Percentiles rank a stretch among this genome's conserved stretches.
These are phyloP conservation scores for Mycocentrospora acerina DNA, from an alignment of 2,329 filamentous ascomycete genomes.

Conservation along the genomic window DNA sequence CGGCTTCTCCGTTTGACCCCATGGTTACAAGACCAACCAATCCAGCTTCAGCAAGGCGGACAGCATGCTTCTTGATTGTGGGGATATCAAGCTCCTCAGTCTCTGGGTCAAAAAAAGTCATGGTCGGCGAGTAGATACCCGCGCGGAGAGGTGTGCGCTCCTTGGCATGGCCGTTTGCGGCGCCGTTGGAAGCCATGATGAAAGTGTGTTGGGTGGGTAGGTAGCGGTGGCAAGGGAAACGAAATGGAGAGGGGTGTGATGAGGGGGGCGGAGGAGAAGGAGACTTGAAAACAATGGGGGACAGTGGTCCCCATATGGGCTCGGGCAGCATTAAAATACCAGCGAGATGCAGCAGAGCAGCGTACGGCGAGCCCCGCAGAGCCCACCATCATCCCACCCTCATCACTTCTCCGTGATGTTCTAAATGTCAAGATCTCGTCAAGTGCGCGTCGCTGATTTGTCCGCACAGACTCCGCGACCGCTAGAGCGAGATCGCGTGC, in stretches of 20 bases:
- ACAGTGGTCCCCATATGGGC: slow-evolving; percentile 15
- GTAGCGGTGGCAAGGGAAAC: slow-evolving; percentile 9
- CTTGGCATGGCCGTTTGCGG: slow-evolving; percentile 36
- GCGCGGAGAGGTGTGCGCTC: slow-evolving; percentile 65
- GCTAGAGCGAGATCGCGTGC: slow-evolving; percentile 24
- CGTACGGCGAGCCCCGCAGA: slow-evolving; percentile 32
- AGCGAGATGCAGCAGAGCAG: slow-evolving; percentile 37
- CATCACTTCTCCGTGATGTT: slow-evolving; percentile 22
- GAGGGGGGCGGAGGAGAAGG: slow-evolving; percentile 17
- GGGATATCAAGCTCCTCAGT: slow-evolving; percentile 84
- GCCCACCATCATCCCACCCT: slow-evolving; percentile 36
- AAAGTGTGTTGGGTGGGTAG: slow-evolving; percentile 7
- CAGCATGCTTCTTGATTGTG: slow-evolving; percentile 76
- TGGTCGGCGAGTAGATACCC: slow-evolving; percentile 84
- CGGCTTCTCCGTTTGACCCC: slow-evolving; percentile 89
- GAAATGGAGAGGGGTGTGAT: slow-evolving; percentile 4
- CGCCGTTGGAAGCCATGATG: slow-evolving; percentile 33
- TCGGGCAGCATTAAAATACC: slow-evolving; percentile 44
- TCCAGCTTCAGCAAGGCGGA: slow-evolving; percentile 74
- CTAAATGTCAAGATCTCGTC: slow-evolving; percentile 24
- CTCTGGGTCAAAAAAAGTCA: slow-evolving; percentile 84
- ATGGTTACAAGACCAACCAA: slow-evolving; percentile 81
- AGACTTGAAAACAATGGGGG: slow-evolving; percentile 12
- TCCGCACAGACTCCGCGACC: slow-evolving; percentile 18
- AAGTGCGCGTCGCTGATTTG: slow-evolving; percentile 30